These are phyloP conservation scores for Pseudocercospora vitis DNA, from an alignment of 2,329 filamentous ascomycete species.

Conservation along the genomic window DNA sequence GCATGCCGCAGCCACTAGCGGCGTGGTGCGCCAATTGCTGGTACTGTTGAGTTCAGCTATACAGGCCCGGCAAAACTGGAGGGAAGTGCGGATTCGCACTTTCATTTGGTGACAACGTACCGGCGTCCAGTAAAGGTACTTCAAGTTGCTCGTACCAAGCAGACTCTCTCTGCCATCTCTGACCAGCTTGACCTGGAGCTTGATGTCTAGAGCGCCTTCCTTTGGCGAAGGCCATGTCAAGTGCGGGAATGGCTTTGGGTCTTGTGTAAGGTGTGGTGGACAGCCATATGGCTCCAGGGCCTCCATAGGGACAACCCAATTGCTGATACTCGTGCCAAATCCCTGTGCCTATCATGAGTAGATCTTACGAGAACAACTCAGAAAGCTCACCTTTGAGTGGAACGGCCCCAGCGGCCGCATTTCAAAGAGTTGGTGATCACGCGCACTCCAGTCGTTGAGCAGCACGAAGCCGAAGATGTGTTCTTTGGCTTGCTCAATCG, in stretches of 20 bases:
- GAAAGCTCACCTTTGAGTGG: no score
- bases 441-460: slow-evolving; percentile 61
- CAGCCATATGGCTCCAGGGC: slow-evolving; percentile 50
- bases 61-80: no score
- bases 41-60: no score
- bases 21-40: slow-evolving; percentile 49
- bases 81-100: no score
- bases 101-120: no score
- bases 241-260: slow-evolving; percentile 34
- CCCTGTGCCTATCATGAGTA: no score
- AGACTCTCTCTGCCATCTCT: slow-evolving; percentile 26
- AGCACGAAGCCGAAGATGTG: slow-evolving; percentile 65
- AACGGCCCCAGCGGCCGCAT: slow-evolving; percentile 63
- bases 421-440: slow-evolving; percentile 61
- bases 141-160: slow-evolving; percentile 36
- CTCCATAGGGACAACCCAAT: slow-evolving; percentile 63
- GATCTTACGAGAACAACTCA: no score
- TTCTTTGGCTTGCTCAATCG: slow-evolving; percentile 47
- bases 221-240: slow-evolving; percentile 28
- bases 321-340: slow-evolving; percentile 60
- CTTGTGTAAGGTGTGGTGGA: slow-evolving; percentile 29
- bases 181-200: slow-evolving; percentile 34
- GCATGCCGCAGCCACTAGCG: slow-evolving; percentile 44
- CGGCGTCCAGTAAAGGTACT: slow-evolving; percentile 49
- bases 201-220: slow-evolving; percentile 35